Evolutionary conservation across 169 alveolate genomes (phyloP), one percentile per base, ranked within the genome.

Genomic region (Cryptosporidium xiaoi): DNA sequence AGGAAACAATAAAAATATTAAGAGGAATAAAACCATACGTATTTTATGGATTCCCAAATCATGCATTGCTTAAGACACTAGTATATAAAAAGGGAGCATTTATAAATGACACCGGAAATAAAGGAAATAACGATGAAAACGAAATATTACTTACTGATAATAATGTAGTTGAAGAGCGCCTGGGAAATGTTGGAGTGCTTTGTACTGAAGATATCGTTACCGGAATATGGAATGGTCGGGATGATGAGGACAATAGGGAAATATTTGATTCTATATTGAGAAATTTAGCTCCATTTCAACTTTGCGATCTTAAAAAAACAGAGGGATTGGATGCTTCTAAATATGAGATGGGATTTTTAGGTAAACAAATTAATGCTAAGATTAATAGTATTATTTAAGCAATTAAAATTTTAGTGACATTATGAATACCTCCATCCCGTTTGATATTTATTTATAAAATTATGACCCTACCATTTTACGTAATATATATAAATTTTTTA

Each of bases 151-250:
- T 93, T 36, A 69, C 95, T 3, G 94, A 93, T 64, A 93, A 93
- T 60, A 71, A 71, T 65, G 46, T 82, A 6, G 93, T 93, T n/a
- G 95, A 93, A 48, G 94, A 91, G 27, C 55, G 69, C 15, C 71
- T 93, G 10, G 94, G 93, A 3, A 82, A 77, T n/a, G n/a, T 83
- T 10, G 93, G 91, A 36, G 66, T 93, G 13, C 82, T 93, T 29
- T 93, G 95, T 40, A 69, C 92, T 31, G 95, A 93, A 50, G 95
- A 93, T 65, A 29, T 93, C 0, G 82, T 93, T 34, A 85, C 84
- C 13, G 83, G 84, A 27, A 34, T 90, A 2, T 64, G 84, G 84
- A 90, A 53, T 16, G 77, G 84, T 10, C 66, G 93, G 18, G 85
- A 83, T 33, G 29, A 60, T 10, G 68, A 48, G 18, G 66, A 71